A percentile compares a stretch with the other conserved stretches of the same genome.
phyloP scores from a whole-genome alignment of 2,329 filamentous ascomycete species.

The Botryotinia calthae region DNA sequence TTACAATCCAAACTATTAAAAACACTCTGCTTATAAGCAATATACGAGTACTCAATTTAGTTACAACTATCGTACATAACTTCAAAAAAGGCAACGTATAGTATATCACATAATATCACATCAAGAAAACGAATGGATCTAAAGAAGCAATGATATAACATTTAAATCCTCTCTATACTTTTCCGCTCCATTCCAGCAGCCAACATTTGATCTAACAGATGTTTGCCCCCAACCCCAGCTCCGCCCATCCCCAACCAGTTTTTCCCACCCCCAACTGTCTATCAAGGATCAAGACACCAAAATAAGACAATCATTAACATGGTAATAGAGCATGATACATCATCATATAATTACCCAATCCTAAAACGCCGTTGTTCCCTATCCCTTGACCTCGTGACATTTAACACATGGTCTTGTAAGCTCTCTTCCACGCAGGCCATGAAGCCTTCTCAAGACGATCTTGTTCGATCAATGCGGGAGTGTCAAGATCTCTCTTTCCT shows the following conservation, averaged over 20 bases:
- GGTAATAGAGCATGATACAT: background rate
- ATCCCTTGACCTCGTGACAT: background rate
- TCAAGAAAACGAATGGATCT: background rate
- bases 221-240: background rate
- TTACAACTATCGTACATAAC: background rate
- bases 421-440: slow-evolving; percentile 34
- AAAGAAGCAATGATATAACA: background rate
- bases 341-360: background rate
- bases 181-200: background rate
- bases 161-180: background rate
- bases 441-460: slow-evolving; percentile 27
- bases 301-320: slow-evolving; percentile 6
- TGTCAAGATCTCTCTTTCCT: slow-evolving; percentile 31
- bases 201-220: background rate
- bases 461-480: slow-evolving; percentile 29
- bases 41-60: background rate
- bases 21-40: background rate
- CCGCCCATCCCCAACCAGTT: no score
- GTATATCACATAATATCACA: background rate
- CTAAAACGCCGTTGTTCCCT: background rate
- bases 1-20: background rate
- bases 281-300: background rate
- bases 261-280: background rate
- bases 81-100: background rate
- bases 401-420: slow-evolving; percentile 19